These are phyloP conservation scores for Neurospora sp. DNA, from an alignment of 495 filamentous ascomycete genomes.

Conservation along the genomic window DNA sequence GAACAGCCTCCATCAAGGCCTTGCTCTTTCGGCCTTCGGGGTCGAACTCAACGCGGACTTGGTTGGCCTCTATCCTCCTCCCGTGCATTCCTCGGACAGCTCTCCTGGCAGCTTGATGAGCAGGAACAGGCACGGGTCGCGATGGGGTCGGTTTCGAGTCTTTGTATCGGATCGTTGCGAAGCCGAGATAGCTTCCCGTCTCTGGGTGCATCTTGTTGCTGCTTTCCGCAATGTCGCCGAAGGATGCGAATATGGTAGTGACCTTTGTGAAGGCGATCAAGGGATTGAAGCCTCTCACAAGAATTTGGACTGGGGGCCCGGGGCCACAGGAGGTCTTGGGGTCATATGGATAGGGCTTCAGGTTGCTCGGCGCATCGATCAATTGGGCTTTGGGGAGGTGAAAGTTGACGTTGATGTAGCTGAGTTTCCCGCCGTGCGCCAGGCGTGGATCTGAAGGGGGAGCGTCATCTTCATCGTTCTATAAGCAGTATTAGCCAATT, in stretches of 20 bases:
- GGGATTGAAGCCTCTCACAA: conserved; percentile 89
- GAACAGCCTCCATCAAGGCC: conserved; percentile 56
- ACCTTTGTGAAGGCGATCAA: conserved; percentile 70
- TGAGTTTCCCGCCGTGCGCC: conserved; percentile 43
- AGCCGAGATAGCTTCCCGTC: conserved; percentile 83
- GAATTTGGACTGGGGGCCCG: conserved; percentile 78
- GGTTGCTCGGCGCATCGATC: conserved; percentile 64
- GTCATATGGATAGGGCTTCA: conserved; percentile 72
- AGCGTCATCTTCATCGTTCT: conserved; percentile 53
- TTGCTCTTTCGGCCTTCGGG: conserved; percentile 73
- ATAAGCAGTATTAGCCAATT: conserved; percentile 37
- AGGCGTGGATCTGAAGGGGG: conserved; percentile 69
- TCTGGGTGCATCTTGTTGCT: conserved; percentile 87
- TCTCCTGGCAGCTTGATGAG: conserved; percentile 63
- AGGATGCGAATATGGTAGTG: conserved; percentile 69
- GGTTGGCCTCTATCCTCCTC: conserved; percentile 58
- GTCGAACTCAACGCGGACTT: conserved; percentile 75
- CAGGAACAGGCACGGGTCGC: conserved; percentile 46
- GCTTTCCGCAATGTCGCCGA: conserved; percentile 79
- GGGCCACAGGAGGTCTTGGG: conserved; percentile 71
- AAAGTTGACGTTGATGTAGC: conserved; percentile 51
- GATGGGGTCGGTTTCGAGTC: conserved; percentile 46
- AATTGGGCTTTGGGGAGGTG: conserved; percentile 66
- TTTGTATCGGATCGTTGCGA: conserved; percentile 82
- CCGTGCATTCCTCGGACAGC: conserved; percentile 63